phyloP scores from a whole-genome alignment of 371 early-diverging fungal species.

The Choanephora cucurbitarum region DNA sequence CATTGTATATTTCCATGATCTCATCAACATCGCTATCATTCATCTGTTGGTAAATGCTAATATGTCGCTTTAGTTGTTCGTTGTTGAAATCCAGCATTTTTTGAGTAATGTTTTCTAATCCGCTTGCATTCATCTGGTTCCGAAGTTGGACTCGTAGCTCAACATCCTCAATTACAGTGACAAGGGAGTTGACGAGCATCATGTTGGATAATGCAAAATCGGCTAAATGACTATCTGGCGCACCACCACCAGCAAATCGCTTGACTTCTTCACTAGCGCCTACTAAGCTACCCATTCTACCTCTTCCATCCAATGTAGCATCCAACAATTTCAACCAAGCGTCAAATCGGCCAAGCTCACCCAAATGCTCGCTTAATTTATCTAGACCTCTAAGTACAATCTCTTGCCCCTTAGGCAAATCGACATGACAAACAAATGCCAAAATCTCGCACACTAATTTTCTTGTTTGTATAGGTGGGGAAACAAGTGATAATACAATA shows the following conservation, averaged over 20 bases:
- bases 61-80: constrained; percentile 73
- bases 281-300: constrained; percentile 79
- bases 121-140: constrained; percentile 76
- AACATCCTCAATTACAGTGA: constrained; percentile 77
- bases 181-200: constrained; percentile 81
- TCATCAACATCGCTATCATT: constrained; percentile 79
- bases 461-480: constrained; percentile 75
- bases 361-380: constrained; percentile 58
- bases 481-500: constrained; percentile 76
- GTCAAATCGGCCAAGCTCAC: constrained; percentile 71
- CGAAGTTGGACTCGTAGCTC: constrained; percentile 77
- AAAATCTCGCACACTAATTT: constrained; percentile 81
- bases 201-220: constrained; percentile 84
- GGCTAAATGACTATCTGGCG: constrained; percentile 73
- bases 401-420: constrained; percentile 78
- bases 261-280: constrained; percentile 78
- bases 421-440: constrained; percentile 82
- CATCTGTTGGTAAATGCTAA: constrained; percentile 75
- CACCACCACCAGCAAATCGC: constrained; percentile 55
- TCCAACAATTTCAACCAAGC: constrained; percentile 82
- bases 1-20: constrained; percentile 76
- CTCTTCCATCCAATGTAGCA: constrained; percentile 77
- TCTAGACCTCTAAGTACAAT: constrained; percentile 77
- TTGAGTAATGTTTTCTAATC: constrained; percentile 69
- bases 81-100: constrained; percentile 74